A percentile compares a stretch with the other conserved stretches of the same genome.
Conservation (phyloP, 2,329 filamentous ascomycete genomes). For the Trichoderma polysporum region DNA sequence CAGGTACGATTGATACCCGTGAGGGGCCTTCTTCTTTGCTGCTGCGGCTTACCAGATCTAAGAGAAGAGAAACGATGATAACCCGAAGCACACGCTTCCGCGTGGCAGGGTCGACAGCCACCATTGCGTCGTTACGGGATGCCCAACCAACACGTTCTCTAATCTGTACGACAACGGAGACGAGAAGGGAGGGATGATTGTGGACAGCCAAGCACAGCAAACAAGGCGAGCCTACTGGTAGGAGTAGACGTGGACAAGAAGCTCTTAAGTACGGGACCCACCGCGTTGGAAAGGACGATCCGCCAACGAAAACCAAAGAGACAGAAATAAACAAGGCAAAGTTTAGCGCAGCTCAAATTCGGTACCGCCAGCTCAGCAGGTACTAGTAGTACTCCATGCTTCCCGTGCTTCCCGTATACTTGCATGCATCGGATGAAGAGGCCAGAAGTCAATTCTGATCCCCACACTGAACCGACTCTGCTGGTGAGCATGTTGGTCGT, state of each 20-base stretch:
- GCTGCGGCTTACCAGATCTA: slow-evolving; percentile 69
- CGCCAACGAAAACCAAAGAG: neutral
- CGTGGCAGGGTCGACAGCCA: slow-evolving; percentile 50
- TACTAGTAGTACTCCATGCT: slow-evolving; percentile 3
- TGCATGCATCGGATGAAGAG: slow-evolving; percentile 10
- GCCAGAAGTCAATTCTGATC: slow-evolving; percentile 6
- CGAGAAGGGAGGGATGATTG: neutral
- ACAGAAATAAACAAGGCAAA: neutral
- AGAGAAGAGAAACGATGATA: slow-evolving; percentile 81
- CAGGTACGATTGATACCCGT: neutral
- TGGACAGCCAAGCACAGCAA: neutral
- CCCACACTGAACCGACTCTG: slow-evolving; percentile 11
- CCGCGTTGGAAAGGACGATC: neutral
- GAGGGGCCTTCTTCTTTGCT: neutral
- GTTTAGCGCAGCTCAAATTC: neutral
- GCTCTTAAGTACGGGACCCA: slow-evolving; percentile 3
- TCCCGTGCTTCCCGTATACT: neutral
- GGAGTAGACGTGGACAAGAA: neutral
- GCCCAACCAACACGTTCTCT: slow-evolving; percentile 20
- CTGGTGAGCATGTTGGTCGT: neutral
- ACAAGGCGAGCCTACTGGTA: neutral
- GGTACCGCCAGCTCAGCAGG: slow-evolving; percentile 6
- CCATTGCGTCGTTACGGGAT: slow-evolving; percentile 30
- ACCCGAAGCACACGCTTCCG: slow-evolving; percentile 84
- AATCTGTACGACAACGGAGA: neutral